A percentile compares a stretch with the other conserved stretches of the same genome.
These are phyloP conservation scores for Penicillium daleae DNA, from an alignment of 495 filamentous ascomycete genomes.

Conservation along the genomic window DNA sequence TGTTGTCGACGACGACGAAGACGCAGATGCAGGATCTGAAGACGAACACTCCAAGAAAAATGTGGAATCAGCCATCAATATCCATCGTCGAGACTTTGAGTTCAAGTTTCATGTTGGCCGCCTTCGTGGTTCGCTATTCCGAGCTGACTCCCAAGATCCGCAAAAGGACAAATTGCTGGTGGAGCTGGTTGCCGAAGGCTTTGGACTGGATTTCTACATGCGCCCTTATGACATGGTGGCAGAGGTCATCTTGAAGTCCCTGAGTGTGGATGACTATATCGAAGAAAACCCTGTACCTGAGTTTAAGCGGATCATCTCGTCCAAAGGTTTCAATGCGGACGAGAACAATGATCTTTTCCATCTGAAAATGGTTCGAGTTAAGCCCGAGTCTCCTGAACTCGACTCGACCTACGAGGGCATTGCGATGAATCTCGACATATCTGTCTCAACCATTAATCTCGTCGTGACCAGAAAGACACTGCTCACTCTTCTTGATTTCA, in stretches of 20 bases:
- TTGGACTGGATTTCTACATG: conserved; percentile 83
- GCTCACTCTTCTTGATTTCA: conserved; percentile 92
- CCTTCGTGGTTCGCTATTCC: conserved; percentile 87
- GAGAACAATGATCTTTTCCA: conserved; percentile 81
- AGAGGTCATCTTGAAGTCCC: conserved; percentile 80
- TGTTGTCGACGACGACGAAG: conserved; percentile 76
- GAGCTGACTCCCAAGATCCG: conserved; percentile 77
- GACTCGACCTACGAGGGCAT: conserved; percentile 88
- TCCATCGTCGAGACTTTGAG: conserved; percentile 88
- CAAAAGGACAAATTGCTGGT: conserved; percentile 82
- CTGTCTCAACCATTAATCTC: conserved; percentile 92
- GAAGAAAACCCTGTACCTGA: conserved; percentile 86
- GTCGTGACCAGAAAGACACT: conserved; percentile 92
- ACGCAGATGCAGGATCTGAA: conserved; percentile 65
- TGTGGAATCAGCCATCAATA: conserved; percentile 58
- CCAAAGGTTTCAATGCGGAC: conserved; percentile 72
- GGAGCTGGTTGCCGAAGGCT: conserved; percentile 88
- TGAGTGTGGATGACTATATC: conserved; percentile 94
- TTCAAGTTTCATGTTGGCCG: conserved; percentile 94
- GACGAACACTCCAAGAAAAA: conserved; percentile 65
- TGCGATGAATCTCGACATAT: conserved; percentile 88
- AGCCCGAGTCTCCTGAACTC: conserved; percentile 90
- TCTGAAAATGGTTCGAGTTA: conserved; percentile 87
- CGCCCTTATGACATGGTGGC: conserved; percentile 90
- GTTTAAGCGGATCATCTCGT: conserved; percentile 95